These are phyloP conservation scores for Fraxinus angustifolia DNA, from an alignment of 305 asterid genomes.

Conservation along the genomic window DNA sequence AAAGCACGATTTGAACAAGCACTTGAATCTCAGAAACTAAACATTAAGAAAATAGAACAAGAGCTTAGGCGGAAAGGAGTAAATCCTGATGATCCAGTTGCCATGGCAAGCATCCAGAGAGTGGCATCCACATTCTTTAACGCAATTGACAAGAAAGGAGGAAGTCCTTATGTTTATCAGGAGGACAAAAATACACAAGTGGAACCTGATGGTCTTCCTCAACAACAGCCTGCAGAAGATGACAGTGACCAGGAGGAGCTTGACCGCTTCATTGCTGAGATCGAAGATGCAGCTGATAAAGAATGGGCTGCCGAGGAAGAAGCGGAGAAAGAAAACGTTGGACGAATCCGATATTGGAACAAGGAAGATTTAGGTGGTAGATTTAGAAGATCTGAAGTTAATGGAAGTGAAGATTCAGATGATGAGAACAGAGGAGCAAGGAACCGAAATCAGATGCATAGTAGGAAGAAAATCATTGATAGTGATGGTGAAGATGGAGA, in stretches of 20 bases:
- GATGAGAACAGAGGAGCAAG: conserved; percentile 39
- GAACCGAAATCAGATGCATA: conserved; percentile 34
- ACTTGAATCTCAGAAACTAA: conserved; percentile 85
- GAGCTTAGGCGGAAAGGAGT: conserved; percentile 83
- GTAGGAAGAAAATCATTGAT: conserved; percentile 31
- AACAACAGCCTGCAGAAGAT: conserved; percentile 47
- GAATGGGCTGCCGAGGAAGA: conserved; percentile 97
- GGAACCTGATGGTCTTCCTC: conserved; percentile 32
- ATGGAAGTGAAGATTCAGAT: conserved; percentile 35
- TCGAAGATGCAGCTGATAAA: conserved; percentile 90
- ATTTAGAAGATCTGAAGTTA: conserved; percentile 43
- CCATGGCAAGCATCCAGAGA: conserved; percentile 96
- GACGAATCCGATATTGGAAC: conserved; percentile 67
- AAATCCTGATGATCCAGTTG: conserved; percentile 92
- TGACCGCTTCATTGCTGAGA: conserved; percentile 86
- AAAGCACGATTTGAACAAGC: conserved; percentile 97
- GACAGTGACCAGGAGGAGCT: conserved; percentile 98
- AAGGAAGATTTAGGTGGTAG: conserved; percentile 58
- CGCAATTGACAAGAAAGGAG: conserved; percentile 85
- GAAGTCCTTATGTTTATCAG: conserved; percentile 79
- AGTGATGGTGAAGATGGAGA: conserved; percentile 44
- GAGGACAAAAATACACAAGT: conserved; percentile 40
- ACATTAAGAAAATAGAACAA: conserved; percentile 86
- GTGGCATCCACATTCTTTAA: conserved; percentile 95
- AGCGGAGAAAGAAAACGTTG: conserved; percentile 70